A percentile compares a stretch with the other conserved stretches of the same genome.
phyloP scores from a whole-genome alignment of 75 land plant genomes.

The Sequoia sempervirens region DNA sequence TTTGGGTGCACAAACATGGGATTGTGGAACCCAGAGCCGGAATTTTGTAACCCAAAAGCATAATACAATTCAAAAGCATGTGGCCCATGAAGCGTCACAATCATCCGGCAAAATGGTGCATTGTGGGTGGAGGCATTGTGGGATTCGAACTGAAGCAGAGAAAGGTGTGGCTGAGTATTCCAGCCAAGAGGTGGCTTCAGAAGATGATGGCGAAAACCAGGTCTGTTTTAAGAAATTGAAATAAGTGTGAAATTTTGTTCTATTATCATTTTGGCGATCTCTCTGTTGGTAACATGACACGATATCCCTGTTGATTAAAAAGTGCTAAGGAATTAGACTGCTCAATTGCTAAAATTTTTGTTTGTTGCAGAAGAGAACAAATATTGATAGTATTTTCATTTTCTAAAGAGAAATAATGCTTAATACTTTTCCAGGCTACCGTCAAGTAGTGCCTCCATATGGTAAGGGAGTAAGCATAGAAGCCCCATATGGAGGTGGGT shows the following conservation, averaged over 20 bases:
- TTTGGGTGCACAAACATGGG: background rate
- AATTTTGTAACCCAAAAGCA: background rate
- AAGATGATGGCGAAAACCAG: background rate
- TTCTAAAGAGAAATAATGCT: background rate
- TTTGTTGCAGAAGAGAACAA: background rate
- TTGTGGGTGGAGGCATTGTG: background rate
- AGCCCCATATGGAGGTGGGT: background rate
- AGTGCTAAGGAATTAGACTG: background rate
- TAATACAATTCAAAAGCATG: background rate
- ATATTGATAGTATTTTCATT: background rate
- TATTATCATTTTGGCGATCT: background rate
- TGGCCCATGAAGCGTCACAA: background rate
- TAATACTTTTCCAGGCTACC: background rate
- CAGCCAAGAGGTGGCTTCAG: background rate
- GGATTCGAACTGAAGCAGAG: background rate
- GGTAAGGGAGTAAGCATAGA: background rate
- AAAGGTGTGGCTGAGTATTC: conserved; percentile 8
- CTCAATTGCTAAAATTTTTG: background rate
- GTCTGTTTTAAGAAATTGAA: background rate
- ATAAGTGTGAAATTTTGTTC: background rate
- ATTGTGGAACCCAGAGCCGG: background rate
- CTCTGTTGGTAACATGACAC: background rate
- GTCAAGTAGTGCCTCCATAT: background rate
- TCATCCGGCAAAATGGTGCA: background rate
- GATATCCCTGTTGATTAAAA: background rate